Base-by-base conservation (phyloP, 2,329 filamentous ascomycete species). In the Aspergillus latus region DNA sequence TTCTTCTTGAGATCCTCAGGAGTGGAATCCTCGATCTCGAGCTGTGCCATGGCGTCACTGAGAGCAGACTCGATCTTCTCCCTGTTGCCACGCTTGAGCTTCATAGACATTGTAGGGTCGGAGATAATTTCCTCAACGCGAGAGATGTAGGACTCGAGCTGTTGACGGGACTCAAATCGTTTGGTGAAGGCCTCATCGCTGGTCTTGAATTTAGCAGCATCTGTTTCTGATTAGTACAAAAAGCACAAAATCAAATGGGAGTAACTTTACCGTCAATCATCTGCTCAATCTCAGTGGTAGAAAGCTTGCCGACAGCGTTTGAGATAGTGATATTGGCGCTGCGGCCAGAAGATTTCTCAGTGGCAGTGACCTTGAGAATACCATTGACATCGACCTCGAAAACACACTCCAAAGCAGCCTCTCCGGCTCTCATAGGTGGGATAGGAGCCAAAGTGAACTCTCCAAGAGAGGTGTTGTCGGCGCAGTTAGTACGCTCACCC, bases 381-480 rank as follows among this genome's bases (percentile, higher is more conserved):
- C 94, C 94, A 84, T 99, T 99, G 85, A 97, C 94, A 69, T 99
- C 94, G 74, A 99, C 94, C 83, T 99, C 94, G 80, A 99, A 97
- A 77, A 97, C 92, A 68, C 93, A 90, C 82, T 99, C 94, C 45
- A 99, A 89, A 65, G 96, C 92, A 68, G 94, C 90, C 76, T 99
- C 94, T 76, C 94, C 93, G 72, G 94, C 93, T 72, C 88, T 88
- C 91, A 97, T 88, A 5, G 83, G 83, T 79, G 82, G 92, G 78
- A 83, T 93, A 46, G 93, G 94, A 67, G 92, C 89, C 62, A 99
- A 83, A 58, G 93, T 97, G 80, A 97, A 99, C 80, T 97, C 94
- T 76, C 94, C 94, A 56, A 97, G 85, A 28, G 90, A 96, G 64
- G 93, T 97, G 85, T 99, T 99, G 78, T 97, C 92, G 75, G 95